A percentile compares a stretch with the other conserved stretches of the same genome.
Conservation (phyloP, 441 rosid genomes). For the Pelargonium cotyledonis region DNA sequence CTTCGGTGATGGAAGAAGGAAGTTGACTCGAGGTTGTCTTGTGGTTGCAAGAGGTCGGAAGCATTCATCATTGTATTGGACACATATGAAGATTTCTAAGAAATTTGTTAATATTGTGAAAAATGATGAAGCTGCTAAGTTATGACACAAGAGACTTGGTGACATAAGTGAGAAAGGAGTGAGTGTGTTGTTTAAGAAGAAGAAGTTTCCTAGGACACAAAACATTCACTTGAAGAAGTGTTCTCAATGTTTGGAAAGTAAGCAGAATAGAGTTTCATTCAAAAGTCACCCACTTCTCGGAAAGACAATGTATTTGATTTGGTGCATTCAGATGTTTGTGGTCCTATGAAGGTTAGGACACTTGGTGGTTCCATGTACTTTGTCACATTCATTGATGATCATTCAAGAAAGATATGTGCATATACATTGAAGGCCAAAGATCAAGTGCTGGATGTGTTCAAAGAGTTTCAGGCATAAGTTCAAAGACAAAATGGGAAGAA, state of each 20-base stretch:
- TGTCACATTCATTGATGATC: slow-evolving; percentile 17
- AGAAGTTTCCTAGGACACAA: not conserved
- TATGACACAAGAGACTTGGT: slow-evolving; percentile 2
- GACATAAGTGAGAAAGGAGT: slow-evolving; percentile 11
- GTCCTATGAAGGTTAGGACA: not conserved
- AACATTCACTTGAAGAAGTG: not conserved
- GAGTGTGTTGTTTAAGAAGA: not conserved
- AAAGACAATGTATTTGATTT: slow-evolving; percentile 5
- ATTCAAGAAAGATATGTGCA: not conserved
- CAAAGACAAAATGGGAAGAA: slow-evolving; percentile 13
- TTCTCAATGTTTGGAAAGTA: not conserved
- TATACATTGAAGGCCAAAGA: slow-evolving; percentile 7
- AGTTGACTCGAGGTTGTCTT: not conserved
- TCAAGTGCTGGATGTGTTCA: slow-evolving; percentile 5
- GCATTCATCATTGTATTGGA: not conserved
- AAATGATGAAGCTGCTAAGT: not conserved
- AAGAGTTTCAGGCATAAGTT: slow-evolving; percentile 6
- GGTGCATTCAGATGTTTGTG: not conserved
- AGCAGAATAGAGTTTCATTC: slow-evolving; percentile 11
- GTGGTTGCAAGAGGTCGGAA: slow-evolving; percentile 7
- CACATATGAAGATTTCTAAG: not conserved
- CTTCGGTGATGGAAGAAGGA: too few relatives aligned
- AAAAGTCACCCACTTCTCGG: slow-evolving; percentile 4
- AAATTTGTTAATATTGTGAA: not conserved
- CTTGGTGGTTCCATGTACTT: slow-evolving; percentile 9